These are phyloP conservation scores for Citrus glauca DNA, from an alignment of 345 rosid species.

Conservation along the genomic window DNA sequence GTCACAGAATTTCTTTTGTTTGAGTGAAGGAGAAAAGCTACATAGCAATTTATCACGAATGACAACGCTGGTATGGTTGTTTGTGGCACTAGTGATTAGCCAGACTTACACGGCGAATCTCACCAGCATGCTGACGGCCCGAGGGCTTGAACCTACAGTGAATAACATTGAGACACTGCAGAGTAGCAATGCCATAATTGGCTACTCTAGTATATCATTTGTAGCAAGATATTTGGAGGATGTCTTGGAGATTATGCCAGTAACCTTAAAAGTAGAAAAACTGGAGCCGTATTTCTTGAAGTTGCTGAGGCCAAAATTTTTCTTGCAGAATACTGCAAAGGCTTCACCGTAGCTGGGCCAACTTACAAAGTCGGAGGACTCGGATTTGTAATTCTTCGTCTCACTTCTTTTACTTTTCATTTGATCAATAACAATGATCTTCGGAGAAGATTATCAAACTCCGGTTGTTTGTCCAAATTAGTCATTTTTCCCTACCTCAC, in stretches of 20 bases:
- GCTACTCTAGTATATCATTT: conserved; percentile 5
- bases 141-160: neutral
- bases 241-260: neutral
- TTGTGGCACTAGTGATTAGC: conserved; percentile 16
- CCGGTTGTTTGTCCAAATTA: too few species aligned
- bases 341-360: conserved; percentile 1
- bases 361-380: conserved; percentile 5
- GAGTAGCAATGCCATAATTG: conserved; percentile 11
- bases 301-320: conserved; percentile 19
- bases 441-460: too few species aligned
- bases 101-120: conserved; percentile 27
- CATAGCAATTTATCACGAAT: conserved; percentile 26
- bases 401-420: neutral
- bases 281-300: conserved; percentile 25
- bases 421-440: neutral
- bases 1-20: neutral
- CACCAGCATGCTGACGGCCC: conserved; percentile 18
- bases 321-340: neutral
- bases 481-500: too few species aligned
- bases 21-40: conserved; percentile 11
- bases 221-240: conserved; percentile 9
- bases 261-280: conserved; percentile 8
- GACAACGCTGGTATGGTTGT: conserved; percentile 25
- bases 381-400: neutral
- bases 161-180: conserved; percentile 10